Base-by-base conservation (phyloP, 495 filamentous ascomycete genomes). In the Opeltia flavorubescens region DNA sequence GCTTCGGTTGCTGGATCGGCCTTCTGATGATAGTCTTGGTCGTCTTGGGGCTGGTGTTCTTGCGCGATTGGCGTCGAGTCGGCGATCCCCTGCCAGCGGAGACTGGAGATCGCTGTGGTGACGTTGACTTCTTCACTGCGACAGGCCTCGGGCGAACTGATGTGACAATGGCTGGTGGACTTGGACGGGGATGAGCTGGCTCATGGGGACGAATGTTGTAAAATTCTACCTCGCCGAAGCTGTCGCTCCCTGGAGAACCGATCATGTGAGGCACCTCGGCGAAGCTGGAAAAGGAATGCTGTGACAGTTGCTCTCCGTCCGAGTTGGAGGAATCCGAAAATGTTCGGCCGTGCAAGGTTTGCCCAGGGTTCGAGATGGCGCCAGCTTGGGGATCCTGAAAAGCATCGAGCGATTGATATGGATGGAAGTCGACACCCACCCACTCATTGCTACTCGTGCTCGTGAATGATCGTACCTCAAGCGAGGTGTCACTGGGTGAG, bases 301-400 rank as follows among this genome's bases (percentile, higher is more conserved):
- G 63, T 51, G 43, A 55, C 33, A 17, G 52, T 29, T 39, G 53
- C 18, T 56, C 59, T 23, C 62, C 64, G 47, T 84, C 81, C 8
- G 84, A 87, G 31, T 80, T 78, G 0, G 88, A 89, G 2, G 86
- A 87, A 48, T 89, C 84, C 7, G 88, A 94, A 52, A 81, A 76
- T 43, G 81, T 89, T 41, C 88, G 77, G 53, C 87, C 66, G 62
- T 94, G 88, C 39, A 95, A 67, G 0, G 84, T 86, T 61, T 93
- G 82, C 48, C 77, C 75, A 2, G 88, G 88, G 59, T 93, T 91
- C 65, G 89, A 87, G 48, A 93, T 86, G 45, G 83, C 75, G 26
- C 66, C 63, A 65, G 62, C n/a, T 39, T 75, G 66, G 12, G 71
- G 66, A 43, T 73, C 68, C 29, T 66, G 62, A 58, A 64, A 74